phyloP scores from a whole-genome alignment of 139 green algal genomes.

The Microglena sp. region DNA sequence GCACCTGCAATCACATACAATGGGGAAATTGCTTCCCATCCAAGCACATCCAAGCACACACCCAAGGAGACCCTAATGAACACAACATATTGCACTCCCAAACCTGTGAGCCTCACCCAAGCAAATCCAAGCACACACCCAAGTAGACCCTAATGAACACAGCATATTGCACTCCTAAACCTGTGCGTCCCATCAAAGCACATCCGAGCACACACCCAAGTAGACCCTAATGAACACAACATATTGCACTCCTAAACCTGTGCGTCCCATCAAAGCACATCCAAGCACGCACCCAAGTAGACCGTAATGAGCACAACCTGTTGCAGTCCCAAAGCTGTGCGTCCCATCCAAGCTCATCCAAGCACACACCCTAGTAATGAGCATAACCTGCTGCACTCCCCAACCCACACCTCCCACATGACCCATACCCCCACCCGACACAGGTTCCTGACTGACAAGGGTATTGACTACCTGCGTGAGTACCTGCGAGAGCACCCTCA shows the following conservation, averaged over 20 bases:
- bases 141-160: neutral
- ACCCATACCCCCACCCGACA: neutral
- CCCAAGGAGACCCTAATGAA: neutral
- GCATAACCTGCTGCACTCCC: neutral
- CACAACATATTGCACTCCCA: neutral
- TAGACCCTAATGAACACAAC: neutral
- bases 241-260: neutral
- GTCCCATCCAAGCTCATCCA: neutral
- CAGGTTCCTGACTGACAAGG: constrained; percentile 95
- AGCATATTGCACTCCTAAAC: neutral
- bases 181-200: neutral
- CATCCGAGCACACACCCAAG: neutral
- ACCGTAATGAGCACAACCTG: neutral
- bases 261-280: neutral
- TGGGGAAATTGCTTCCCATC: neutral
- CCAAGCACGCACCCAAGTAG: neutral
- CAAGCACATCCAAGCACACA: neutral
- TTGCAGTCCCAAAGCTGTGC: neutral
- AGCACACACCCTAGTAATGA: neutral
- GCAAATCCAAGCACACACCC: neutral
- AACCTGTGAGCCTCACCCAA: neutral
- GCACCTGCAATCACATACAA: neutral
- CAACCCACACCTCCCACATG: neutral
- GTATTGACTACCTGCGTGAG: constrained; percentile 96
- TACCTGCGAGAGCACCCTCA: too few species aligned